phyloP scores from a whole-genome alignment of 768 basidiomycete species.

The Mrakia gelida region DNA sequence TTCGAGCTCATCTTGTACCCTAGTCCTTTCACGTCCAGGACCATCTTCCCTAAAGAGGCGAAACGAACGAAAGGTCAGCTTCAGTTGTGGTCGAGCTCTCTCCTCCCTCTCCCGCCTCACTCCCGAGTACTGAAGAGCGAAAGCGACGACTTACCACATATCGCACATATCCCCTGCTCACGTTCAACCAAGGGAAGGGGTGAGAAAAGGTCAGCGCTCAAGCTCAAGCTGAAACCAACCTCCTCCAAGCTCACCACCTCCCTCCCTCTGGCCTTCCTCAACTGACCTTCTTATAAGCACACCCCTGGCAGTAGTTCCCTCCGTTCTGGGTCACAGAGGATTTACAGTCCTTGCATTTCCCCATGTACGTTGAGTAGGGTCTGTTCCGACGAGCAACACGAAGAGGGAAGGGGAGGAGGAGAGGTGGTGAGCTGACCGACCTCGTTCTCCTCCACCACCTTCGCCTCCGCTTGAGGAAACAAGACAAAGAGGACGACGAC shows the following conservation, averaged over 20 bases:
- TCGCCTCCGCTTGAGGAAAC: too few relatives aligned
- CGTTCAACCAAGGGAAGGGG: neutral
- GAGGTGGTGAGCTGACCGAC: constrained; percentile 1
- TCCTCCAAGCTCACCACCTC: neutral
- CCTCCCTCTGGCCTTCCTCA: neutral
- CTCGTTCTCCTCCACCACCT: too few relatives aligned
- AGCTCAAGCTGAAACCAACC: too few relatives aligned
- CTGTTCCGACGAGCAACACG: neutral
- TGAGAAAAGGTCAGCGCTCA: neutral
- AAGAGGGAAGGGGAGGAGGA: neutral
- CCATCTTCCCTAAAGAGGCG: constrained; percentile 17
- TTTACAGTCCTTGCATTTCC: constrained; percentile 46
- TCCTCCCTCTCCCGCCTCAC: neutral
- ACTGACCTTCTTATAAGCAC: constrained; percentile 44
- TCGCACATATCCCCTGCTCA: constrained; percentile 42
- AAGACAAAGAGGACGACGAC: too few relatives aligned
- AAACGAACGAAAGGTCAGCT: neutral
- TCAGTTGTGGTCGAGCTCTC: neutral
- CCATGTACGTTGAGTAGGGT: constrained; percentile 36
- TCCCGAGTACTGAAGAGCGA: neutral
- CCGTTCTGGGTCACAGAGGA: constrained; percentile 39
- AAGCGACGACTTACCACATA: constrained; percentile 41
- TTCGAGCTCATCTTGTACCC: constrained; percentile 18
- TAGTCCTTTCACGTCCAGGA: constrained; percentile 28
- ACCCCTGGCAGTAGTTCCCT: constrained; percentile 44